Conservation (phyloP, 441 rosid genomes). For the Raphanus hybrid region DNA sequence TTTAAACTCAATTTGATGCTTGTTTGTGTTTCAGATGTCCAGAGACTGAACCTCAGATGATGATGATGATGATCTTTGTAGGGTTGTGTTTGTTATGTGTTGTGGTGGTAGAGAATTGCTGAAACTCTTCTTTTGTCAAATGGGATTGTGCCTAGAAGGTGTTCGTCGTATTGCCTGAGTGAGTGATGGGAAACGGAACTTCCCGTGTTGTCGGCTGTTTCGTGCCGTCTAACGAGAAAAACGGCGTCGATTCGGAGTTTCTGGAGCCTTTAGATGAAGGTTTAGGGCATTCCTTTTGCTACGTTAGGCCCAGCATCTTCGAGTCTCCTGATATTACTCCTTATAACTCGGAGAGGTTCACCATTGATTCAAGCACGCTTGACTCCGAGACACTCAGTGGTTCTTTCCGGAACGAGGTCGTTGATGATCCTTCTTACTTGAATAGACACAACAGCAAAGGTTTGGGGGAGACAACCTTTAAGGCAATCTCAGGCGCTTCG, state of each 20-base stretch:
- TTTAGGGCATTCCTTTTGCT: conserved; percentile 94
- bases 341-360: conserved; percentile 90
- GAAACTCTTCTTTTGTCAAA: conserved; percentile 48
- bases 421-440: conserved; percentile 73
- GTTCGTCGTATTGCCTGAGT: conserved; percentile 40
- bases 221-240: conserved; percentile 77
- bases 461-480: conserved; percentile 86
- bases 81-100: conserved; percentile 55
- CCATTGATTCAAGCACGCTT: conserved; percentile 88
- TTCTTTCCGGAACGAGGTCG: conserved; percentile 73
- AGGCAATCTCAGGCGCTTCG: conserved; percentile 92
- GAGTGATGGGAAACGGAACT: conserved; percentile 87
- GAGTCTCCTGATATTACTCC: conserved; percentile 95
- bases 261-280: conserved; percentile 92
- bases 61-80: conserved; percentile 68
- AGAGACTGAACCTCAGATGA: conserved; percentile 65
- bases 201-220: conserved; percentile 97
- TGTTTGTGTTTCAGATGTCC: conserved; percentile 32
- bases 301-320: conserved; percentile 79
- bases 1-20: conserved; percentile 25
- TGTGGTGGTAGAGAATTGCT: conserved; percentile 56
- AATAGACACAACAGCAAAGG: conserved; percentile 57
- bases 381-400: conserved; percentile 91
- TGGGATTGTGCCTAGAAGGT: conserved; percentile 47
- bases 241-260: conserved; percentile 85